A percentile compares a stretch with the other conserved stretches of the same genome.
phyloP scores from a whole-genome alignment of 2,329 filamentous ascomycete species.

The Curvularia sp. region DNA sequence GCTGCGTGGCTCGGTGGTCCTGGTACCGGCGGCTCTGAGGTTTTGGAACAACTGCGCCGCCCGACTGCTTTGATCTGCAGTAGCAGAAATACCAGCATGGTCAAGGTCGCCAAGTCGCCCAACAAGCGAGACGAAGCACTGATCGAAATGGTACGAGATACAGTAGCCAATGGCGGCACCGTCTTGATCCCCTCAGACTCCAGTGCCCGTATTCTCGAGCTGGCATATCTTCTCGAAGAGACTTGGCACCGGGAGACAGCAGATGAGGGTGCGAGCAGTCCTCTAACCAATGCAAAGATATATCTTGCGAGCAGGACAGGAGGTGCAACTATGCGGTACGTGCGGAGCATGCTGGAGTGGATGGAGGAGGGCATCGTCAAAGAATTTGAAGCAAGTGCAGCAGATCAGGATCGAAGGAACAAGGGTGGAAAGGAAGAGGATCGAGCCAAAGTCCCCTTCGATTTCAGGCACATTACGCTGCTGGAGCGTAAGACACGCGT shows the following conservation, averaged over 20 bases:
- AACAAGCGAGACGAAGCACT: slow-evolving; percentile 86
- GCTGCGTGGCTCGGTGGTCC: slow-evolving; percentile 91
- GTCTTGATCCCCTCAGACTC: slow-evolving; percentile 95
- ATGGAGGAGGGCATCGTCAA: slow-evolving; percentile 96
- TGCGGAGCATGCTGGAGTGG: slow-evolving; percentile 97
- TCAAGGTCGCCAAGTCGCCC: slow-evolving; percentile 73
- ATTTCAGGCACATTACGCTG: slow-evolving; percentile 84
- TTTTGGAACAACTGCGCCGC: slow-evolving; percentile 91
- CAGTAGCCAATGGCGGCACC: slow-evolving; percentile 82
- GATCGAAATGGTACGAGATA: slow-evolving; percentile 79
- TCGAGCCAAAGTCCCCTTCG: slow-evolving; percentile 76
- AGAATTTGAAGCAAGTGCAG: slow-evolving; percentile 75
- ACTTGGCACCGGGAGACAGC: slow-evolving; percentile 68
- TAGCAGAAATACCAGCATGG: slow-evolving; percentile 77
- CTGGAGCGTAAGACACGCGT: slow-evolving; percentile 84
- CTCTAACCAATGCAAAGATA: slow-evolving; percentile 63
- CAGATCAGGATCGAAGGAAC: slow-evolving; percentile 43
- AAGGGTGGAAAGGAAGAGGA: slow-evolving; percentile 53
- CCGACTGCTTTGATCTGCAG: slow-evolving; percentile 95
- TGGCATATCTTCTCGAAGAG: slow-evolving; percentile 91
- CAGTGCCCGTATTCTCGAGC: slow-evolving; percentile 89
- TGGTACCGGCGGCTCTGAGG: slow-evolving; percentile 80
- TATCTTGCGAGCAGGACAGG: slow-evolving; percentile 88
- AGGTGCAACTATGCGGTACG: slow-evolving; percentile 86
- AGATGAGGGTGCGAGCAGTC: slow-evolving; percentile 48